These are phyloP conservation scores for Boletus sp. DNA, from an alignment of 768 basidiomycete genomes.

Conservation along the genomic window DNA sequence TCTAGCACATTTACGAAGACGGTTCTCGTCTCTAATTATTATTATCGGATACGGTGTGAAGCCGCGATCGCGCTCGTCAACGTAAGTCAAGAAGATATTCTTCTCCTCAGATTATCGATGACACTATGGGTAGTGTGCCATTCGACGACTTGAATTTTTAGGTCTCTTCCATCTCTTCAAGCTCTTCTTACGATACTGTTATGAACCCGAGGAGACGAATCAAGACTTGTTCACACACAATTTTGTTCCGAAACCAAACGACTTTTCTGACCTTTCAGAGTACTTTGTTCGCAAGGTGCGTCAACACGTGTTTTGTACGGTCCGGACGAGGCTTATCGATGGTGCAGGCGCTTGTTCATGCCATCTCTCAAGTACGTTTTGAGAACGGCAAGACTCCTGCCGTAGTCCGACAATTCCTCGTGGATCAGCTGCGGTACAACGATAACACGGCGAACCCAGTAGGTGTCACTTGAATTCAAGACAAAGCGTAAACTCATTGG, in stretches of 20 bases:
- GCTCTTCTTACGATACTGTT: constrained; percentile 86
- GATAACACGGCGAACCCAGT: constrained; percentile 92
- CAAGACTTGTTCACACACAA: constrained; percentile 84
- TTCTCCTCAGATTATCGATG: constrained; percentile 9
- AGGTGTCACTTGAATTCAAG: constrained; percentile 29
- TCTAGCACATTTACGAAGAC: constrained; percentile 92
- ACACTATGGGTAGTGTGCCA: constrained; percentile 64
- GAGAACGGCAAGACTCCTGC: constrained; percentile 84
- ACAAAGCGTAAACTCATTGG: constrained; percentile 1
- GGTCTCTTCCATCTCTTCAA: constrained; percentile 97
- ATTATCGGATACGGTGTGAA: constrained; percentile 93
- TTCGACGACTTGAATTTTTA: constrained; percentile 77
- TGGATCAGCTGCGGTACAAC: constrained; percentile 92
- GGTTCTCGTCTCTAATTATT: constrained; percentile 92
- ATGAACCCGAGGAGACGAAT: constrained; percentile 78
- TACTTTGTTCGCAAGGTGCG: constrained; percentile 92
- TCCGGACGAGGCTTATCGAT: constrained; percentile 4
- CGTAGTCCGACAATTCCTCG: constrained; percentile 82
- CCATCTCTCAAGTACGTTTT: constrained; percentile 84
- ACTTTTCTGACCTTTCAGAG: constrained; percentile 87
- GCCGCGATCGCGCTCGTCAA: constrained; percentile 82
- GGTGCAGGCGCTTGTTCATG: constrained; percentile 68
- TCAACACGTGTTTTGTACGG: neutral
- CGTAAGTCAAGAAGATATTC: constrained; percentile 44
- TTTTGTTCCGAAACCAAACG: constrained; percentile 93